phyloP scores from a whole-genome alignment of 768 basidiomycete species.

The Suillus bovinus region DNA sequence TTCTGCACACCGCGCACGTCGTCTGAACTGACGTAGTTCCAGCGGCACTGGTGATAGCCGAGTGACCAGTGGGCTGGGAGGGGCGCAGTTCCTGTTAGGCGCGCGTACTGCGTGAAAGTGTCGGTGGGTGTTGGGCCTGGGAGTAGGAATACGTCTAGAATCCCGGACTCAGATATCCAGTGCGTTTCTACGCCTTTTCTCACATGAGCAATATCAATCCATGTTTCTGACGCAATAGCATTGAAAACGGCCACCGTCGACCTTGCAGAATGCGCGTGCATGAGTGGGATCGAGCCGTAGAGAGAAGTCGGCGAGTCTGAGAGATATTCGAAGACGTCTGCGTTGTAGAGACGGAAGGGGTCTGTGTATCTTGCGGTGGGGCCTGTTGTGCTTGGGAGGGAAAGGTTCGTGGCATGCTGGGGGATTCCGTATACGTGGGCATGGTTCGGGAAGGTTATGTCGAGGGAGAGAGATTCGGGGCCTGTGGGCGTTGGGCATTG shows the following conservation, averaged over 20 bases:
- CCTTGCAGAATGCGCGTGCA: conserved; percentile 88
- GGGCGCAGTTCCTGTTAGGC: conserved; percentile 80
- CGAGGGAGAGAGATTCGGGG: conserved; percentile 90
- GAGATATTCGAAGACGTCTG: conserved; percentile 96
- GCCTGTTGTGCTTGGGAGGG: conserved; percentile 86
- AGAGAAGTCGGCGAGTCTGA: conserved; percentile 77
- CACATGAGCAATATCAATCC: conserved; percentile 85
- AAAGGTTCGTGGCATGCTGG: conserved; percentile 89
- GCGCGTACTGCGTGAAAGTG: conserved; percentile 83
- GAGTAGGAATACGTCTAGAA: conserved; percentile 90
- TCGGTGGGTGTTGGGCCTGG: conserved; percentile 86
- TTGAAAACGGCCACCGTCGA: conserved; percentile 92
- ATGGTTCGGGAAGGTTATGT: conserved; percentile 91
- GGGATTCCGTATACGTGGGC: conserved; percentile 94
- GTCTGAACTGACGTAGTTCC: conserved; percentile 94
- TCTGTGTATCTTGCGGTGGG: conserved; percentile 77
- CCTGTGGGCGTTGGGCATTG: conserved; percentile 48
- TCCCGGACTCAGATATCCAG: conserved; percentile 98
- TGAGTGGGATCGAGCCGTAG: conserved; percentile 89
- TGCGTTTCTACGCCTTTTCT: conserved; percentile 69
- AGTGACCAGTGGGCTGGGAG: conserved; percentile 92
- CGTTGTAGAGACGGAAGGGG: conserved; percentile 93
- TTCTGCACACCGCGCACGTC: conserved; percentile 85
- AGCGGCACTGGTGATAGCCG: conserved; percentile 96
- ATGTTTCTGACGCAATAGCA: conserved; percentile 87